These are phyloP conservation scores for Triticum turgidum DNA, from an alignment of 176 grass and related monocot species.

Conservation along the genomic window DNA sequence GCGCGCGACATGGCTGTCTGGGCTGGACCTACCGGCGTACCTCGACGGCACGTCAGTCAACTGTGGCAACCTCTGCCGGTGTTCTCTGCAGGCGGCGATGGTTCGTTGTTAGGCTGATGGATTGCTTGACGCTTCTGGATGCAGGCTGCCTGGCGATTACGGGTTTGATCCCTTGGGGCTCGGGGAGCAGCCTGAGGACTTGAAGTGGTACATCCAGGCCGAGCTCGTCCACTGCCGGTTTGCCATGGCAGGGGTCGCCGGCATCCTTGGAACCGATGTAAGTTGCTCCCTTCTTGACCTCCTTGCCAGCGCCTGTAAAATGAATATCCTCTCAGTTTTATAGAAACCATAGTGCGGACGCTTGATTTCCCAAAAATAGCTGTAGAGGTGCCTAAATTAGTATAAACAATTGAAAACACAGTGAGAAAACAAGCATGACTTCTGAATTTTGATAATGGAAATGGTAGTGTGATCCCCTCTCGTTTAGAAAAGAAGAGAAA, in stretches of 20 bases:
- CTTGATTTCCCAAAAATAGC: not conserved
- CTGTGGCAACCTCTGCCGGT: not conserved
- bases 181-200: constrained; percentile 54
- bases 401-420: not conserved
- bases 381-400: not conserved
- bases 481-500: too few species aligned
- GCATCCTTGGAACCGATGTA: constrained; percentile 50
- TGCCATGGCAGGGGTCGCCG: constrained; percentile 66
- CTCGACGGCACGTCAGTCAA: constrained; percentile 90
- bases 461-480: too few species aligned
- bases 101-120: not conserved
- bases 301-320: not conserved
- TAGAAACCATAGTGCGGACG: not conserved
- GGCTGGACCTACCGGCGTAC: constrained; percentile 75
- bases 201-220: constrained; percentile 78
- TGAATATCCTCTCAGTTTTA: not conserved
- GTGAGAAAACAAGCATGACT: not conserved
- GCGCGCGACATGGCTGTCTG: constrained; percentile 66
- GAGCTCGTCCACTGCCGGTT: constrained; percentile 36
- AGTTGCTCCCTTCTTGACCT: not conserved
- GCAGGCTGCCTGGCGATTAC: constrained; percentile 69
- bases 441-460: too few species aligned
- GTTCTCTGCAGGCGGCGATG: not conserved
- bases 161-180: constrained; percentile 87
- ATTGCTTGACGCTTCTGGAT: not conserved